Conservation (phyloP, 768 basidiomycete genomes). For the Mycena venus region DNA sequence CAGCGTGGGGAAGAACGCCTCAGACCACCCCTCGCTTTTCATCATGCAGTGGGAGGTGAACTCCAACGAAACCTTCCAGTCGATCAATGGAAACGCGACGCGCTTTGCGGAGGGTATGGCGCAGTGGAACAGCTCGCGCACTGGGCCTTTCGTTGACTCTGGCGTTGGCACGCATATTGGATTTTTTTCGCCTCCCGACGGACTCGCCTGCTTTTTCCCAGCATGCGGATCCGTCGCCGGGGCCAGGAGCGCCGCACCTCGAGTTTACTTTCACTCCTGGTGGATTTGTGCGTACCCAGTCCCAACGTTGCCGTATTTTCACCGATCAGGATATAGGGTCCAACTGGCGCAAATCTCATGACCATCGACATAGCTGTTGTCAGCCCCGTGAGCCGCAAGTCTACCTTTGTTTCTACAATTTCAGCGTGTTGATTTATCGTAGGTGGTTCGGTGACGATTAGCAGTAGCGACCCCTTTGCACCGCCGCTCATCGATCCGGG, state of each 20-base stretch:
- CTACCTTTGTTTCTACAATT: not conserved
- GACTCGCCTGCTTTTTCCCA: not conserved
- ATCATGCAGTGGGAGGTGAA: not conserved
- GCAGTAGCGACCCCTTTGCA: not conserved
- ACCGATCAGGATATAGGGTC: not conserved
- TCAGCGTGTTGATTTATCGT: not conserved
- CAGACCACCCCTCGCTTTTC: not conserved
- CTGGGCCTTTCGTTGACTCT: constrained; percentile 7
- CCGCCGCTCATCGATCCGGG: constrained; percentile 4
- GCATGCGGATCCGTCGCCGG: not conserved
- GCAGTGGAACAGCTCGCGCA: constrained; percentile 9
- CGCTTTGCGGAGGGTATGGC: not conserved
- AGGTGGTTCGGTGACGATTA: not conserved
- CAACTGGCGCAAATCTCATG: not conserved
- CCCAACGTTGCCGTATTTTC: not conserved
- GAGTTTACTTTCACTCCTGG: not conserved
- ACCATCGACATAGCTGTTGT: not conserved
- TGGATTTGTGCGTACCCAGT: not conserved
- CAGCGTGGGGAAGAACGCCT: constrained; percentile 6
- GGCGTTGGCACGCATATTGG: not conserved
- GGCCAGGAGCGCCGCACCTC: constrained; percentile 4
- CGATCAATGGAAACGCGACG: not conserved
- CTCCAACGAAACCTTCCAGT: not conserved
- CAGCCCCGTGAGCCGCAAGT: constrained; percentile 12
- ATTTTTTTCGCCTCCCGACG: not conserved